Conservation (phyloP, 2,329 filamentous ascomycete species). For the Ceratocystis cubensis region DNA sequence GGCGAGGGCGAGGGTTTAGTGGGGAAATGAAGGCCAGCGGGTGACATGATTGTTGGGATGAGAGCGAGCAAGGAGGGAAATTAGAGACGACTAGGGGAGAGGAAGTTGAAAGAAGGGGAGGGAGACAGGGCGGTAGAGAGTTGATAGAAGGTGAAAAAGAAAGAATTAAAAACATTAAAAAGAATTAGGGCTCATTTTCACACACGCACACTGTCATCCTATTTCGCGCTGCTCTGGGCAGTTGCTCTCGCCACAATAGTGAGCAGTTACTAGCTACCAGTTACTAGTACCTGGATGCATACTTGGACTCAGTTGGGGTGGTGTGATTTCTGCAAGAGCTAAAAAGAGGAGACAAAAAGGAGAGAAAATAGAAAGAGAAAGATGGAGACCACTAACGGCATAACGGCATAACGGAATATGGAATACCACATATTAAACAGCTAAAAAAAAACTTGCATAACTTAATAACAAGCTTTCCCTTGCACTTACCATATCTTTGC, state of each 20-base stretch:
- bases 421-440: background rate
- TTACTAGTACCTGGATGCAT: no score
- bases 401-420: background rate
- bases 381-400: background rate
- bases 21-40: background rate
- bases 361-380: background rate
- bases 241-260: slow-evolving; percentile 7
- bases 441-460: background rate
- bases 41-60: background rate
- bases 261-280: background rate
- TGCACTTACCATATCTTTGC: background rate
- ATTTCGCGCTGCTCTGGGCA: background rate
- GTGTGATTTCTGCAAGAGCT: background rate
- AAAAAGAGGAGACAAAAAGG: background rate
- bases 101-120: background rate
- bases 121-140: background rate
- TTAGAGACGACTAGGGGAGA: background rate
- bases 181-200: background rate
- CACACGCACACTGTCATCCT: background rate
- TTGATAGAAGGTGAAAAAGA: background rate
- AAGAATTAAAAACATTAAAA: background rate
- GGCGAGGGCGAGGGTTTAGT: slow-evolving; percentile 6
- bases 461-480: background rate
- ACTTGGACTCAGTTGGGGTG: background rate
- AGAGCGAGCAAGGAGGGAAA: background rate